Base-by-base conservation (phyloP, 495 filamentous ascomycete species). In the Paragyromitra xinjiangensis region DNA sequence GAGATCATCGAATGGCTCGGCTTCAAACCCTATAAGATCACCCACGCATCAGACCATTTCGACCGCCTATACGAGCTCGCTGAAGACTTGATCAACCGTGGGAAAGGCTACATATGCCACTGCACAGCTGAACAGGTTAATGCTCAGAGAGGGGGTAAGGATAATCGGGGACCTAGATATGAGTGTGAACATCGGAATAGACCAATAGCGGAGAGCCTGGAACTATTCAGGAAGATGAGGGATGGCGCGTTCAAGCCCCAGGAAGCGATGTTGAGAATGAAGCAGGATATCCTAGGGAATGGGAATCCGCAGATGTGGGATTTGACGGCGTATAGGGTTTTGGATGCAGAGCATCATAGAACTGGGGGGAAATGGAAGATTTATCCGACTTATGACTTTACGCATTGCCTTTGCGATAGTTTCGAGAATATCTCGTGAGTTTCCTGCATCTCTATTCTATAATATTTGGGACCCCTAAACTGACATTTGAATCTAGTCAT, bases 301-400 rank as follows among this genome's bases (percentile, higher is more conserved):
- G 87, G 87, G 16, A 92, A 92, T 81, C 90, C 91, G 1, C 90
- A 92, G 83, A 89, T 89, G 88, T 92, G 90, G 90, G 90, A 92
- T 82, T 82, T 94, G 66, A 89, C 91, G 6, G 94, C 94, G 5
- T 97, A 95, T 84, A 88, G 94, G 5, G 89, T 97, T 11, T 85
- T 90, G 51, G 86, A 89, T 77, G 86, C 88, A 77, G 87, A 90
- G 37, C 94, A 97, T 80, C 89, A 91, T 82, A 87, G 91, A 58
- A 94, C 94, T 0, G 90, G 90, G 6, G 84, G 87, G 70, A 88
- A 90, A 82, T 97, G 93, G 92, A 89, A 87, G 79, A 93, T 97
- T 58, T 97, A 95, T 78, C 94, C 94, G 0, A 94, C 94, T 0
- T 97, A 97, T 82, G 94, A 97, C 82, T 95, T 97, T 78, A 92